Percentiles rank a stretch among this genome's conserved stretches.
Evolutionary conservation across 192 early-diverging fungal genomes (phyloP).

Genomic region (Linderina pennispora): DNA sequence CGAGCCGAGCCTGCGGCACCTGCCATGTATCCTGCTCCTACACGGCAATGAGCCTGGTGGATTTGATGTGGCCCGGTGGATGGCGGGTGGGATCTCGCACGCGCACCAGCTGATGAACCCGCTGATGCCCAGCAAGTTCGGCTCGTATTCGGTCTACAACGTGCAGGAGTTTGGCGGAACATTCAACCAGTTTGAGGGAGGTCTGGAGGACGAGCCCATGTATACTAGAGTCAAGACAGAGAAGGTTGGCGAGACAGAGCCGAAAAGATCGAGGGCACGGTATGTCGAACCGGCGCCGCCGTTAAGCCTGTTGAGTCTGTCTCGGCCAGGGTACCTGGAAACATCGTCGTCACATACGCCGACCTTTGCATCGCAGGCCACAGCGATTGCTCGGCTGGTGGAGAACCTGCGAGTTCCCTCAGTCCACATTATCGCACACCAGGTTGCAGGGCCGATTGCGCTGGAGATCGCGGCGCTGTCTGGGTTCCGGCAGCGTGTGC

Average conservation of each 20-base stretch:
- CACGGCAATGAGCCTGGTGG: slow-evolving; percentile 43
- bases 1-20: slow-evolving; percentile 40
- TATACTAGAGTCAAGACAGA: background rate
- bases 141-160: slow-evolving; percentile 34
- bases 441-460: slow-evolving; percentile 33
- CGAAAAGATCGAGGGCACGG: background rate
- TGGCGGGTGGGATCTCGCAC: slow-evolving; percentile 42
- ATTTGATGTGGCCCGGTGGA: slow-evolving; percentile 48
- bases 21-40: slow-evolving; percentile 44
- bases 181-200: background rate
- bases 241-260: background rate
- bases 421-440: slow-evolving; percentile 36
- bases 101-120: slow-evolving; percentile 37
- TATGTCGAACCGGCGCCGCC: slow-evolving; percentile 25
- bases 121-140: slow-evolving; percentile 41
- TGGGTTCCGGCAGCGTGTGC: slow-evolving; percentile 34
- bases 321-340: slow-evolving; percentile 40
- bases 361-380: slow-evolving; percentile 31
- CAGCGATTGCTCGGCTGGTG: slow-evolving; percentile 28
- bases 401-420: slow-evolving; percentile 37
- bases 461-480: slow-evolving; percentile 38
- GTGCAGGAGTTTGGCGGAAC: slow-evolving; percentile 11
- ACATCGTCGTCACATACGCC: slow-evolving; percentile 22
- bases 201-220: background rate
- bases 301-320: slow-evolving; percentile 35